phyloP scores from a whole-genome alignment of 2,329 filamentous ascomycete species.

The Trichoderma brevicompactum region DNA sequence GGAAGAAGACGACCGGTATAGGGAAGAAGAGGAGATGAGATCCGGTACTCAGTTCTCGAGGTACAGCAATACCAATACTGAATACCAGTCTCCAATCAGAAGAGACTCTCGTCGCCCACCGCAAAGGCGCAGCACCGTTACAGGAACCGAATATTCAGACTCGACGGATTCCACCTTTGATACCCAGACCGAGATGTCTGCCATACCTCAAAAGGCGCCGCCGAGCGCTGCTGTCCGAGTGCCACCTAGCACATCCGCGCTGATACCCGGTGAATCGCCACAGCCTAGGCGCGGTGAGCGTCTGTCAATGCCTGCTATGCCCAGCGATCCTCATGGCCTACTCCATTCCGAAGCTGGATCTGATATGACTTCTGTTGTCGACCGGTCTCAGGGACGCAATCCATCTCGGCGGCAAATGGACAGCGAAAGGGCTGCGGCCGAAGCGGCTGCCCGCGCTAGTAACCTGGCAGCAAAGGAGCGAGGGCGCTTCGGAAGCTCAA shows the following conservation, averaged over 20 bases:
- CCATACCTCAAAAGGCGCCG: slow-evolving; percentile 32
- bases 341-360: slow-evolving; percentile 41
- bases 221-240: slow-evolving; percentile 33
- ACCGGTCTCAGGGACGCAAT: slow-evolving; percentile 47
- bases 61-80: slow-evolving; percentile 75
- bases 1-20: slow-evolving; percentile 54
- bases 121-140: slow-evolving; percentile 40
- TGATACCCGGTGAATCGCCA: slow-evolving; percentile 35
- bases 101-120: slow-evolving; percentile 40
- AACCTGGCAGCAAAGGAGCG: slow-evolving; percentile 54
- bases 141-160: slow-evolving; percentile 40
- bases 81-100: slow-evolving; percentile 56
- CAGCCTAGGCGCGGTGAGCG: slow-evolving; percentile 41
- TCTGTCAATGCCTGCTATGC: slow-evolving; percentile 59
- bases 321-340: slow-evolving; percentile 55
- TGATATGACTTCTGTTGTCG: slow-evolving; percentile 39
- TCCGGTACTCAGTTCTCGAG: slow-evolving; percentile 65
- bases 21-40: slow-evolving; percentile 58
- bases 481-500: slow-evolving; percentile 47
- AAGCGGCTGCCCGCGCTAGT: slow-evolving; percentile 53
- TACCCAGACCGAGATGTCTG: slow-evolving; percentile 37
- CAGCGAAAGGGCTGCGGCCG: slow-evolving; percentile 52
- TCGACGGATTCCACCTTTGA: slow-evolving; percentile 45
- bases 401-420: slow-evolving; percentile 54
- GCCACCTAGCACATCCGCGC: slow-evolving; percentile 31